A percentile compares a stretch with the other conserved stretches of the same genome.
Conservation (phyloP, 306 rosid genomes). For the Castanea mollissima region DNA sequence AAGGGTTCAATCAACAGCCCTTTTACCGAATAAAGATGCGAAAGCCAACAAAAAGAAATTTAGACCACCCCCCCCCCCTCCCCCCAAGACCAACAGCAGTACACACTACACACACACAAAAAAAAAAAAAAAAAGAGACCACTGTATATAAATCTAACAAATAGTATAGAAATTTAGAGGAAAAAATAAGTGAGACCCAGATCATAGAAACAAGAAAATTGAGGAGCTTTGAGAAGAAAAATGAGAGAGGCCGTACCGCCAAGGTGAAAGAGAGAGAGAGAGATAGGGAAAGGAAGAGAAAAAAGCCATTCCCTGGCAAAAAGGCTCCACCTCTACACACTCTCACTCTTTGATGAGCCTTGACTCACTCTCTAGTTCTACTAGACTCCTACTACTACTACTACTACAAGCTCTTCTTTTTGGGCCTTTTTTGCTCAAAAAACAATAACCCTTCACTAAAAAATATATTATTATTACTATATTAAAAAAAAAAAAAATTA, state of each 20-base stretch:
- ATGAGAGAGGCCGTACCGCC: constrained; percentile 42
- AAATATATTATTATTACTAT: background rate
- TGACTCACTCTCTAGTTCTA: too few relatives aligned
- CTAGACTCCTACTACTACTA: too few relatives aligned
- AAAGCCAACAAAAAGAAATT: constrained; percentile 27
- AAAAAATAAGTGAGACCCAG: constrained; percentile 28
- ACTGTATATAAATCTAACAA: constrained; percentile 16
- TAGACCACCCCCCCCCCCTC: constrained; percentile 24
- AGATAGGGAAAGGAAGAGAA: constrained; percentile 10
- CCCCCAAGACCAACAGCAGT: constrained; percentile 28
- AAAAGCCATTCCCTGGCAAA: constrained; percentile 44
- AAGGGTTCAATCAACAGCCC: constrained; percentile 39
- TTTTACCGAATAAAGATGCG: constrained; percentile 24
- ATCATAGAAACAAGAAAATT: constrained; percentile 19
- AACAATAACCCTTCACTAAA: constrained; percentile 11
- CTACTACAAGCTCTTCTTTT: constrained; percentile 29
- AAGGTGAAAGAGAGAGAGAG: constrained; percentile 9
- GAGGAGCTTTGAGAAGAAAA: constrained; percentile 16
- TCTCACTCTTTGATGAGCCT: too few relatives aligned
- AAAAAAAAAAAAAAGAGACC: constrained; percentile 23
- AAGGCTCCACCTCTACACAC: constrained; percentile 14
- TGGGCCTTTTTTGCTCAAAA: constrained; percentile 23
- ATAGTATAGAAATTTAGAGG: constrained; percentile 19
- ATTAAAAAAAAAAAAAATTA: too few relatives aligned
- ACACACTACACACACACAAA: constrained; percentile 4